Percentiles rank a stretch among this genome's conserved stretches.
Conservation (phyloP, 345 rosid species). For the Cochlearia excelsa region DNA sequence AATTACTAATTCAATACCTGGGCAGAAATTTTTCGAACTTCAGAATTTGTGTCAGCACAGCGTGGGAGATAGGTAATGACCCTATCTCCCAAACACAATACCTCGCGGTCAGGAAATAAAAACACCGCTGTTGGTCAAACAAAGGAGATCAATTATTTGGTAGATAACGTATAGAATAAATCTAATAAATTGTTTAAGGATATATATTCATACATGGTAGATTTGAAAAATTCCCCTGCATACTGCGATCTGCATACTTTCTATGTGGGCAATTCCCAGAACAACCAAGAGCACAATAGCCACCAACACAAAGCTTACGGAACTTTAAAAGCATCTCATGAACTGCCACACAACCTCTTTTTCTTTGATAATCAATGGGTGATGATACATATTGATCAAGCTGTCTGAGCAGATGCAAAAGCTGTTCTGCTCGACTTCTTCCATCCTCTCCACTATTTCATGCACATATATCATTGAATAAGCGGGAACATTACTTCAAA, state of each 20-base stretch:
- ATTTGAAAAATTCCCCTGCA: constrained; percentile 64
- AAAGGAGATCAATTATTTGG: constrained; percentile 21
- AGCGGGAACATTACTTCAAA: constrained; percentile 6
- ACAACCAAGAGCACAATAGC: constrained; percentile 91
- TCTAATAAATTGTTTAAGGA: constrained; percentile 10
- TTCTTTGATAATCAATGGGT: constrained; percentile 78
- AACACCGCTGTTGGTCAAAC: constrained; percentile 61
- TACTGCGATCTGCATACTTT: constrained; percentile 68
- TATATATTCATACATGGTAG: constrained; percentile 65
- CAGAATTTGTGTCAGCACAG: constrained; percentile 89
- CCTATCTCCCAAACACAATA: constrained; percentile 88
- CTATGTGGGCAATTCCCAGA: constrained; percentile 80
- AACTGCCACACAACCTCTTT: constrained; percentile 88
- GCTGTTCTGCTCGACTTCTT: constrained; percentile 95
- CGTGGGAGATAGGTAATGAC: constrained; percentile 91
- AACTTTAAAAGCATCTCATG: constrained; percentile 86
- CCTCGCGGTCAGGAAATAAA: constrained; percentile 90
- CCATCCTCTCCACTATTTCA: constrained; percentile 95
- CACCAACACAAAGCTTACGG: constrained; percentile 76
- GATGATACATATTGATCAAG: constrained; percentile 82
- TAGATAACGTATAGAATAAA: constrained; percentile 6
- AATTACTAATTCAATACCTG: constrained; percentile 52
- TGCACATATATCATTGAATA: constrained; percentile 22
- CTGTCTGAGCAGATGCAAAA: constrained; percentile 84
- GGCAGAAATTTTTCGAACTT: constrained; percentile 89